A percentile compares a stretch with the other conserved stretches of the same genome.
Conservation (phyloP, 2,329 filamentous ascomycete genomes). For the Chrysosporium keratinophilum region DNA sequence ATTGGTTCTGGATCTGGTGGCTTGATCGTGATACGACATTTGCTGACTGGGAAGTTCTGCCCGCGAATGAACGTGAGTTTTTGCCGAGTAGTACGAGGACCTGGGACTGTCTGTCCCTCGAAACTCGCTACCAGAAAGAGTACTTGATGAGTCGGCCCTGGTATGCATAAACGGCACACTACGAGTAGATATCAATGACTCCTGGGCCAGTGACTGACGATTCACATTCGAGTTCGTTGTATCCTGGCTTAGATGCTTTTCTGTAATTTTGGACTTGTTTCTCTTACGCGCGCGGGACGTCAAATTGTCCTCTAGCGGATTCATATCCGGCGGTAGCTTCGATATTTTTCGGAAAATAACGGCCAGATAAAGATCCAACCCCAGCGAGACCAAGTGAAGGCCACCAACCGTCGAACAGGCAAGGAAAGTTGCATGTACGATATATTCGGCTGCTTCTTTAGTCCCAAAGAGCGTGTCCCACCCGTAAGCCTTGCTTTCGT, state of each 20-base stretch:
- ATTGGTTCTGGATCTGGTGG: conserved; percentile 24
- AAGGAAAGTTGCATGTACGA: conserved; percentile 60
- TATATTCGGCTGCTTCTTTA: conserved; percentile 44
- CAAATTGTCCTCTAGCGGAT: conserved; percentile 76
- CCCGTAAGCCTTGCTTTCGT: conserved; percentile 31
- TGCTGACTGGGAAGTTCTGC: conserved; percentile 26
- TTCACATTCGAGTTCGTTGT: conserved; percentile 34
- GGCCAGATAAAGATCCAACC: conserved; percentile 63
- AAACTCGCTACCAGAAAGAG: conserved; percentile 37
- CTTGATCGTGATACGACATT: conserved; percentile 23
- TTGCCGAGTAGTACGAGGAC: conserved; percentile 42
- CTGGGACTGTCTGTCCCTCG: conserved; percentile 35
- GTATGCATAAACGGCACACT: conserved; percentile 74
- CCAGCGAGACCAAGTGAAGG: conserved; percentile 60
- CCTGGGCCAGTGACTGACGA: conserved; percentile 31
- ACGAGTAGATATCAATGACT: conserved; percentile 34
- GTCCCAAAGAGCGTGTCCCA: conserved; percentile 63
- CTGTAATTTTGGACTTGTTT: conserved; percentile 52
- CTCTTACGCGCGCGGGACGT: conserved; percentile 67
- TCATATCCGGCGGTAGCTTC: conserved; percentile 82
- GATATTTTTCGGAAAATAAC: conserved; percentile 73
- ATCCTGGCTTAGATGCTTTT: conserved; percentile 52
- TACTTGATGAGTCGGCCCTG: conserved; percentile 52
- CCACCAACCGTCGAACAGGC: conserved; percentile 52
- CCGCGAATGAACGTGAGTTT: conserved; percentile 25